phyloP scores from a whole-genome alignment of 148 eudicot genomes.

The Cornus suecica region DNA sequence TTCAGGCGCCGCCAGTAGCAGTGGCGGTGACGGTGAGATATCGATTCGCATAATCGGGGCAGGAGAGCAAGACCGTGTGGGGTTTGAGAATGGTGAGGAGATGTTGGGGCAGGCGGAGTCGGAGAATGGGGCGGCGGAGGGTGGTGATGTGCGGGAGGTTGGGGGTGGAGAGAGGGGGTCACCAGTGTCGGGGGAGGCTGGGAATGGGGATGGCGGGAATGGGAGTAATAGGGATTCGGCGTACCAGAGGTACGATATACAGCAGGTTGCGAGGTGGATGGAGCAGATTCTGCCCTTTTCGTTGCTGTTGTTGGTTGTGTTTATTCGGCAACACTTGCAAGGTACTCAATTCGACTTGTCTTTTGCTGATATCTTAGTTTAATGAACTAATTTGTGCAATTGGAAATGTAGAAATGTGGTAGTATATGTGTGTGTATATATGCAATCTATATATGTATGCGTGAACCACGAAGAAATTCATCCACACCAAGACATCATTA shows the following conservation, averaged over 20 bases:
- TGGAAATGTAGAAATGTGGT: not conserved
- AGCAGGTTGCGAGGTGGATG: conserved; percentile 41
- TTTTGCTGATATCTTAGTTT: not conserved
- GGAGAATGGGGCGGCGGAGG: not conserved
- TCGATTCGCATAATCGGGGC: conserved; percentile 42
- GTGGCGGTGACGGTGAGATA: conserved; percentile 28
- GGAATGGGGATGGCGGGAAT: conserved; percentile 7
- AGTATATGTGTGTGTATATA: not conserved
- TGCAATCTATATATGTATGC: too few relatives aligned
- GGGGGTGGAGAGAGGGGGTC: conserved; percentile 11
- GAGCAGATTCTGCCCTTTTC: conserved; percentile 55
- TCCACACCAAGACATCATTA: too few relatives aligned
- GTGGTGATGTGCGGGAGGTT: conserved; percentile 12
- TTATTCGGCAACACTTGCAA: conserved; percentile 55
- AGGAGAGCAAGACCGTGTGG: conserved; percentile 6
- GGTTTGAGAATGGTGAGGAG: conserved; percentile 6
- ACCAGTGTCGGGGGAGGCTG: conserved; percentile 1
- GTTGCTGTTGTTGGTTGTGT: conserved; percentile 46
- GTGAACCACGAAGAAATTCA: too few relatives aligned
- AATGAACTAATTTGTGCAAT: not conserved
- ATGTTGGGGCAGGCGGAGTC: not conserved
- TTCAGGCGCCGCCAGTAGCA: not conserved
- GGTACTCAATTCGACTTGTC: conserved; percentile 21
- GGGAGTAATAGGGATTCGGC: conserved; percentile 18
- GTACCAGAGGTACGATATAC: conserved; percentile 45